Conservation (phyloP, 306 rosid genomes). For the Abrus precatorius region DNA sequence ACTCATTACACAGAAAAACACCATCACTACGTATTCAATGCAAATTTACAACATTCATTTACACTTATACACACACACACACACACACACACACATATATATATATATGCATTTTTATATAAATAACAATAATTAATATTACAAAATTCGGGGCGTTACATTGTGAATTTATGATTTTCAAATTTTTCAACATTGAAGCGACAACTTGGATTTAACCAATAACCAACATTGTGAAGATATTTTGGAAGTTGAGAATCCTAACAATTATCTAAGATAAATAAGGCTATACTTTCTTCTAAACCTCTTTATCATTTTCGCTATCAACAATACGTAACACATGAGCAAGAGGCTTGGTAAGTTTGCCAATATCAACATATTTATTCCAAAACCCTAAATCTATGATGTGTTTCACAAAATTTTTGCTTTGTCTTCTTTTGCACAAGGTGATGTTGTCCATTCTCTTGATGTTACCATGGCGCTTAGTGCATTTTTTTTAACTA, state of each 20-base stretch:
- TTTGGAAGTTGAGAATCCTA: not conserved
- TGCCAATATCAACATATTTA: not conserved
- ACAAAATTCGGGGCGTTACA: no score
- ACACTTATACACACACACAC: no score
- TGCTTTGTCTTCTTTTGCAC: not conserved
- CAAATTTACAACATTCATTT: no score
- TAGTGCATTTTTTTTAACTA: not conserved
- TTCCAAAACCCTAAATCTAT: not conserved
- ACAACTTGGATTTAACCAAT: not conserved
- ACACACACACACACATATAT: no score
- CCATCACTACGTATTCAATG: no score
- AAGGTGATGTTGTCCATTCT: not conserved
- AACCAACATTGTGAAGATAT: conserved; percentile 10
- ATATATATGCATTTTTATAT: no score
- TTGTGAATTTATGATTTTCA: not conserved
- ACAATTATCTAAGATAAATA: not conserved
- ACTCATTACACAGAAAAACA: no score
- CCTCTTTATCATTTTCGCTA: not conserved
- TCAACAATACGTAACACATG: not conserved
- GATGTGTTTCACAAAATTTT: not conserved
- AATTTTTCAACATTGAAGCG: not conserved
- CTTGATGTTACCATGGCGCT: not conserved
- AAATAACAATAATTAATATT: no score
- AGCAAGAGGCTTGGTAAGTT: not conserved
- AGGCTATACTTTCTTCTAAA: not conserved